Percentiles rank a stretch among this genome's conserved stretches.
Evolutionary conservation across 176 grass and related monocot species (phyloP).

Genomic region (Triticum urartu): DNA sequence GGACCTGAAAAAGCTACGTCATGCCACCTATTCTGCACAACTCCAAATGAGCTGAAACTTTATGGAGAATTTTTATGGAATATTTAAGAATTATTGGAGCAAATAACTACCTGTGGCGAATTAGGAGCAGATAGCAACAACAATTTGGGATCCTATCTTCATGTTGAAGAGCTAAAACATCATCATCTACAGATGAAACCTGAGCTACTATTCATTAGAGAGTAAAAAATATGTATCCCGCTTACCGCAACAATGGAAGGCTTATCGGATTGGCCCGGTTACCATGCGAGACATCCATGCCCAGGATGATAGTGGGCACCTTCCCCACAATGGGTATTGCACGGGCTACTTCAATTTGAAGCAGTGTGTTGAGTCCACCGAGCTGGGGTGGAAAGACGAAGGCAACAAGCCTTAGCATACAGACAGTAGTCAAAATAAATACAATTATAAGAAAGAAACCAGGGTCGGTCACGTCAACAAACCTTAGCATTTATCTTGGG

Average conservation of each 20-base stretch:
- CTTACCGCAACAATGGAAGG: constrained; percentile 88
- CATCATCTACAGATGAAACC: background rate
- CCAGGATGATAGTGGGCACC: constrained; percentile 71
- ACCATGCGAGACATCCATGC: constrained; percentile 90
- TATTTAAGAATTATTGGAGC: too few species aligned
- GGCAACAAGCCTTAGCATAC: background rate
- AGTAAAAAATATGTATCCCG: background rate
- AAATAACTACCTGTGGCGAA: too few species aligned
- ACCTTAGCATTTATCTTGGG: constrained; percentile 97
- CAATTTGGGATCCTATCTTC: background rate
- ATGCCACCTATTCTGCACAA: too few species aligned
- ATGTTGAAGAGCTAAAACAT: background rate
- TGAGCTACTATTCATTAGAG: background rate
- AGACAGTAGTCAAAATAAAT: constrained; percentile 16
- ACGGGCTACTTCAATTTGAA: constrained; percentile 54
- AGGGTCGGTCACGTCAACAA: background rate
- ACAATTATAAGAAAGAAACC: background rate
- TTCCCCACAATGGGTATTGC: constrained; percentile 62
- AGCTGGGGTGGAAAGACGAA: constrained; percentile 43
- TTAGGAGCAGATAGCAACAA: background rate
- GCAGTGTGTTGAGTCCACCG: constrained; percentile 79
- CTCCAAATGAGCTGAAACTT: too few species aligned
- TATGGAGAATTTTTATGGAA: too few species aligned
- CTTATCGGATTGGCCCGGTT: constrained; percentile 67
- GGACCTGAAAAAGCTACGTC: too few species aligned